Evolutionary conservation across 495 filamentous ascomycete species (phyloP), one percentile per base, ranked within the genome.

Genomic region (Aspergillus steynii): DNA sequence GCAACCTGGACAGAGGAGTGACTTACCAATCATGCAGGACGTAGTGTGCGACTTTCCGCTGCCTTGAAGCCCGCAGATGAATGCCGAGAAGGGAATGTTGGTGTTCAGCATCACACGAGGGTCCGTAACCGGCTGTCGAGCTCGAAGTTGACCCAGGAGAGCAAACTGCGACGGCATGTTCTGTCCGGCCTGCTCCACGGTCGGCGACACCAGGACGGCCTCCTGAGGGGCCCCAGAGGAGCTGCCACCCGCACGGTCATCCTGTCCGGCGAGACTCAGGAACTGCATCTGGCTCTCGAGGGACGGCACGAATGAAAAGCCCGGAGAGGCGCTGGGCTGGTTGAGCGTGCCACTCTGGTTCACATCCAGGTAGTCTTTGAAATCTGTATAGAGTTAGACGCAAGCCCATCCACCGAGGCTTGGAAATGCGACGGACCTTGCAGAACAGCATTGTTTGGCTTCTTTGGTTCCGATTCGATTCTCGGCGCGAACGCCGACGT

Each of bases 51-150:
- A 87, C 73, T 91, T 92, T 1, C 90, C 90, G 53, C 85, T 87
- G 0, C 90, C 89, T 66, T 92, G 89, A 42, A 80, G 82, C 1
- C 90, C 90, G 61, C 90, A 93, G 57, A 93, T 88, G 72, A 92
- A 92, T 0, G 84, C 80, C 28, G 86, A 88, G 42, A 82, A 88
- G 1, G 89, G 88, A 2, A 86, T 79, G 63, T 92, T 91, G 61
- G 60, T 82, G 63, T 91, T 91, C 2, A 68, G 63, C 61, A 68
- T 62, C 8, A 70, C 63, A 27, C 68, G 48, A 2, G 51, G 48
- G 45, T 70, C 68, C 29, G 46, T 29, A 1, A 46, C 27, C 47
- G 58, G 53, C 29, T 61, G 52, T 51, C 37, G 50, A 9, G 51
- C 28, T 15, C 34, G 42, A 4, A 67, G 58, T 3, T 65, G 58